phyloP scores from a whole-genome alignment of 352 stramenopile species.

The Globisporangium recalcitrans region DNA sequence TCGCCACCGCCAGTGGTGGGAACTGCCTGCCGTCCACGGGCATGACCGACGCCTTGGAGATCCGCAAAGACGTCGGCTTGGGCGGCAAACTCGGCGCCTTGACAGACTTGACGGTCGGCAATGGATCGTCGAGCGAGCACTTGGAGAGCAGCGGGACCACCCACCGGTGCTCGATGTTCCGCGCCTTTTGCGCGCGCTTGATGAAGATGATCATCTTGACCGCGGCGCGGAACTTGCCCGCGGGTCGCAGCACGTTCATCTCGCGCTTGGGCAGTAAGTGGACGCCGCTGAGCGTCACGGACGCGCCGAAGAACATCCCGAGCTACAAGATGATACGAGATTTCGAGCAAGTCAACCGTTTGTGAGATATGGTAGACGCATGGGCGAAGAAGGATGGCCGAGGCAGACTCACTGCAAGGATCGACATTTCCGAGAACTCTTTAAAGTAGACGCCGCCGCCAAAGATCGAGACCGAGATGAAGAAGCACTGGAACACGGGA shows the following conservation, averaged over 20 bases:
- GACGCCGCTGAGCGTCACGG: conserved; percentile 68
- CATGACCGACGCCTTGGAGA: conserved; percentile 60
- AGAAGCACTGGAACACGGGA: conserved; percentile 86
- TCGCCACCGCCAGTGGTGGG: not conserved
- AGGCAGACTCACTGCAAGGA: conserved; percentile 34
- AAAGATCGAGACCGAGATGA: conserved; percentile 88
- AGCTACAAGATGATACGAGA: conserved; percentile 19
- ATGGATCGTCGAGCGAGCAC: conserved; percentile 1
- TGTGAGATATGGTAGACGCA: not conserved
- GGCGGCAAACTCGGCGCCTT: conserved; percentile 7
- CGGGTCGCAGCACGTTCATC: conserved; percentile 51
- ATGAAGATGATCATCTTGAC: conserved; percentile 66
- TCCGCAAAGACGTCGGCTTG: conserved; percentile 15
- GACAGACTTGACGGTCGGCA: not conserved
- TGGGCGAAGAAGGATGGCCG: no score
- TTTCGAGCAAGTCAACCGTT: not conserved
- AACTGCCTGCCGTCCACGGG: conserved; percentile 29
- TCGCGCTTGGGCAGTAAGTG: conserved; percentile 63
- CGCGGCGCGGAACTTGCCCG: conserved; percentile 38
- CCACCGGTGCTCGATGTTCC: conserved; percentile 47
- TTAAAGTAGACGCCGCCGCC: conserved; percentile 88
- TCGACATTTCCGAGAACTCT: conserved; percentile 59
- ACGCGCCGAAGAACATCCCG: conserved; percentile 64
- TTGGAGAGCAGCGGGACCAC: conserved; percentile 18
- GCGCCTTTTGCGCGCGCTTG: conserved; percentile 50